Percentiles rank a stretch among this genome's conserved stretches.
Evolutionary conservation across 2,329 filamentous ascomycete genomes (phyloP).

Genomic region (Monosporascus sp.): DNA sequence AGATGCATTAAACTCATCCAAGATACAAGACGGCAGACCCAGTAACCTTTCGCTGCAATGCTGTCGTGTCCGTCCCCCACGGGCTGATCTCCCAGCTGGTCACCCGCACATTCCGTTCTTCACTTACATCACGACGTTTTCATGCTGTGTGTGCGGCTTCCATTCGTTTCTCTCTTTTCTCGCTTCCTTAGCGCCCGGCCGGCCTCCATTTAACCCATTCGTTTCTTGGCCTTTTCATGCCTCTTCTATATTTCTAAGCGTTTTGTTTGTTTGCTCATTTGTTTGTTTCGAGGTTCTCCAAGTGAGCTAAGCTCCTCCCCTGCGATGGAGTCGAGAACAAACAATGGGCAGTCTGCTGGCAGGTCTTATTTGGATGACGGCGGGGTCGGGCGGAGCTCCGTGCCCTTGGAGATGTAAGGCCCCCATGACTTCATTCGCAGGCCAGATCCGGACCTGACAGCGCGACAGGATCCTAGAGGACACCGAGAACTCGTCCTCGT

Average conservation of each 20-base stretch:
- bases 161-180: no score
- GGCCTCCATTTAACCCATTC: not conserved
- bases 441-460: not conserved
- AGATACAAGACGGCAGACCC: no score
- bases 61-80: no score
- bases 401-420: slow-evolving; percentile 22
- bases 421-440: not conserved
- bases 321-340: slow-evolving; percentile 22
- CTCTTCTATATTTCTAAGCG: not conserved
- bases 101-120: no score
- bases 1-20: no score
- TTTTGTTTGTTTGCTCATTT: no score
- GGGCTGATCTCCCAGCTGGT: no score
- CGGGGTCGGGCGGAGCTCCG: slow-evolving; percentile 16
- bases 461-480: slow-evolving; percentile 18
- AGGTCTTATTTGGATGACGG: slow-evolving; percentile 20
- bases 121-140: no score
- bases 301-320: not conserved
- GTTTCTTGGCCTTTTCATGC: not conserved
- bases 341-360: slow-evolving; percentile 12
- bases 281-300: not conserved
- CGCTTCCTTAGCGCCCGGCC: no score
- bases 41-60: no score
- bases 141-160: no score
- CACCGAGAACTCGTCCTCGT: slow-evolving; percentile 20